Percentiles rank a stretch among this genome's conserved stretches.
Conservation (phyloP, 31 red algal genomes). For the Odonthalia washingtoniensis region DNA sequence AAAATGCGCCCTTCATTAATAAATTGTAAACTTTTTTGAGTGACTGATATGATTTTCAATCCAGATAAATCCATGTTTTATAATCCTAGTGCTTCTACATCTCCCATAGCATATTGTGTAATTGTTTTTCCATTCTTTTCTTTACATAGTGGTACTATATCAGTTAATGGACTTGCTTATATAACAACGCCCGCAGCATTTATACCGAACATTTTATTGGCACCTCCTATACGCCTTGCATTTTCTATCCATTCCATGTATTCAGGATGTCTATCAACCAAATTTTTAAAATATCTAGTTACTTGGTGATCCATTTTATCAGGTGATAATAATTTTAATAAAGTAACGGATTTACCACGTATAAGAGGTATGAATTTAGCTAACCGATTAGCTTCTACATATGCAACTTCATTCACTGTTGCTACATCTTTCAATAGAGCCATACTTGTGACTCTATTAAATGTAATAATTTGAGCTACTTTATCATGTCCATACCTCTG, state of each 20-base stretch:
- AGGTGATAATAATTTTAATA: slow-evolving; percentile 64
- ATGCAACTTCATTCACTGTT: slow-evolving; percentile 63
- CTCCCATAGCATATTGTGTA: slow-evolving; percentile 97
- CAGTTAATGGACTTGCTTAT: slow-evolving; percentile 37
- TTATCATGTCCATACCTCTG: slow-evolving; percentile 45
- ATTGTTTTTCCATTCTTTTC: slow-evolving; percentile 78
- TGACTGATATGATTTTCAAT: slow-evolving; percentile 84
- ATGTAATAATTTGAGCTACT: too few species aligned
- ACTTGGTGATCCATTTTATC: slow-evolving; percentile 51
- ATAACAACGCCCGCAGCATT: slow-evolving; percentile 87
- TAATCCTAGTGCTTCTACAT: slow-evolving; percentile 88
- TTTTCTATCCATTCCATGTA: slow-evolving; percentile 67
- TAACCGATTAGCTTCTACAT: slow-evolving; percentile 52
- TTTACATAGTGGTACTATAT: slow-evolving; percentile 53
- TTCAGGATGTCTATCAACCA: too few species aligned
- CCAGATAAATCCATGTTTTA: slow-evolving; percentile 98
- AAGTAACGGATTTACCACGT: slow-evolving; percentile 81
- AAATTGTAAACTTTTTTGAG: slow-evolving; percentile 73
- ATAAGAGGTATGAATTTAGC: slow-evolving; percentile 73
- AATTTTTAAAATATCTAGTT: slow-evolving; percentile 68
- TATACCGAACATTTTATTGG: slow-evolving; percentile 66
- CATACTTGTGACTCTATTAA: slow-evolving; percentile 84
- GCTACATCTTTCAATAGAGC: slow-evolving; percentile 86
- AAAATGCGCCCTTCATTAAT: slow-evolving; percentile 61
- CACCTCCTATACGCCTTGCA: slow-evolving; percentile 74